Conservation (phyloP, 2,329 filamentous ascomycete species). For the Leptographium flavum region DNA sequence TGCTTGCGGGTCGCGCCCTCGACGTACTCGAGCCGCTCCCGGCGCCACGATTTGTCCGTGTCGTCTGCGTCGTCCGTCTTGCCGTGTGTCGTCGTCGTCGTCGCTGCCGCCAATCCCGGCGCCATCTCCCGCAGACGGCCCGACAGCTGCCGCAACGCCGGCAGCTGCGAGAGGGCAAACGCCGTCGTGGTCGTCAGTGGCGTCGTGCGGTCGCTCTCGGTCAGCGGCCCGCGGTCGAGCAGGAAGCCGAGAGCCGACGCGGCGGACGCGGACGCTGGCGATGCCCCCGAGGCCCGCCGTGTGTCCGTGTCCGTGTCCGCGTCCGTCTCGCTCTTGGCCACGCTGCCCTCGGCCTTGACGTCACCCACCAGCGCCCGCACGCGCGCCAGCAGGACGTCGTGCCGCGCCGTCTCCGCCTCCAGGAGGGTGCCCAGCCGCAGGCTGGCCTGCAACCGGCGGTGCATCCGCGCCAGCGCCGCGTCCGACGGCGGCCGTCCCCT, state of each 20-base stretch:
- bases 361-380: conserved; percentile 34
- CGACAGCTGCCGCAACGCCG: conserved; percentile 56
- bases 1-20: conserved; percentile 66
- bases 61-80: conserved; percentile 8
- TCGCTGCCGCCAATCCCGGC: conserved; percentile 38
- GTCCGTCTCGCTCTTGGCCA: conserved; percentile 14
- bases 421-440: conserved; percentile 58
- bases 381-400: conserved; percentile 54
- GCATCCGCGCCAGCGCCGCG: conserved; percentile 53
- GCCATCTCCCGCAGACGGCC: conserved; percentile 47
- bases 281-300: too few species aligned
- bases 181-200: conserved; percentile 57
- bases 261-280: conserved; percentile 3
- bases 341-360: neutral
- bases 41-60: conserved; percentile 43
- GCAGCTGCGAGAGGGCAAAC: conserved; percentile 73
- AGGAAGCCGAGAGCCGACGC: conserved; percentile 39
- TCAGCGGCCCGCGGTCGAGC: conserved; percentile 34
- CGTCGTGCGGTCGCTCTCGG: conserved; percentile 33
- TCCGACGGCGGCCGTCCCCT: conserved; percentile 16
- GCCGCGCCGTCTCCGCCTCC: conserved; percentile 53
- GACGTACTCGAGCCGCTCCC: conserved; percentile 67
- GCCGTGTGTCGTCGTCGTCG: neutral
- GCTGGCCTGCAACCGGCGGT: conserved; percentile 65
- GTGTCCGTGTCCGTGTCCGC: neutral